These are phyloP conservation scores for Micromonas commoda DNA, from an alignment of 139 green algal species.

Conservation along the genomic window DNA sequence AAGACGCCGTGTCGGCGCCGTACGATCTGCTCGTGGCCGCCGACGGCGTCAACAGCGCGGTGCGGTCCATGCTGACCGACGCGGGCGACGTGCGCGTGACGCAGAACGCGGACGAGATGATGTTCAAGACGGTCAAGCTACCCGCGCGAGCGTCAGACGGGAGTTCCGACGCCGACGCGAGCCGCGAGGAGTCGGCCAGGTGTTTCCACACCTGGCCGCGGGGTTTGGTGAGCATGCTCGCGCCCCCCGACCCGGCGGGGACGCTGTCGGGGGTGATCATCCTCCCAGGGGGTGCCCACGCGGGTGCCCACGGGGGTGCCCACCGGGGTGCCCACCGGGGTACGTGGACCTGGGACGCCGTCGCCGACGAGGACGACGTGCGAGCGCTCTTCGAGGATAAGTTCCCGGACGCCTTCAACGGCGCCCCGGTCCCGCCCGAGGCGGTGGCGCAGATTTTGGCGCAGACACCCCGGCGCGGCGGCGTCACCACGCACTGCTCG, in stretches of 20 bases:
- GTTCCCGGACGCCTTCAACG: conserved; percentile 9
- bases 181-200: not conserved
- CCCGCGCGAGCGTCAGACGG: not conserved
- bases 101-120: conserved; percentile 1
- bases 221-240: not conserved
- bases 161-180: not conserved
- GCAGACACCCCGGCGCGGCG: not conserved
- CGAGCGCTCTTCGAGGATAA: not conserved
- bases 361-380: not conserved
- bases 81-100: not conserved
- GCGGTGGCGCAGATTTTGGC: too few species aligned
- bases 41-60: not conserved
- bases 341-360: not conserved
- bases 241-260: conserved; percentile 1
- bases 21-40: conserved; percentile 15
- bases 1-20: not conserved
- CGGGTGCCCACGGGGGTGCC: not conserved
- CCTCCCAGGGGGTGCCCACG: not conserved
- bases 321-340: too few species aligned
- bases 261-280: not conserved
- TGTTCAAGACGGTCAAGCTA: not conserved
- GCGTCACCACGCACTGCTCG: not conserved
- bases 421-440: not conserved
- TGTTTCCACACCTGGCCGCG: conserved; percentile 9
- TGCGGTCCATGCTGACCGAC: not conserved